Evolutionary conservation across 2,329 filamentous ascomycete genomes (phyloP), one percentile per base, ranked within the genome.

Genomic region (Mycosphaerella sp.): DNA sequence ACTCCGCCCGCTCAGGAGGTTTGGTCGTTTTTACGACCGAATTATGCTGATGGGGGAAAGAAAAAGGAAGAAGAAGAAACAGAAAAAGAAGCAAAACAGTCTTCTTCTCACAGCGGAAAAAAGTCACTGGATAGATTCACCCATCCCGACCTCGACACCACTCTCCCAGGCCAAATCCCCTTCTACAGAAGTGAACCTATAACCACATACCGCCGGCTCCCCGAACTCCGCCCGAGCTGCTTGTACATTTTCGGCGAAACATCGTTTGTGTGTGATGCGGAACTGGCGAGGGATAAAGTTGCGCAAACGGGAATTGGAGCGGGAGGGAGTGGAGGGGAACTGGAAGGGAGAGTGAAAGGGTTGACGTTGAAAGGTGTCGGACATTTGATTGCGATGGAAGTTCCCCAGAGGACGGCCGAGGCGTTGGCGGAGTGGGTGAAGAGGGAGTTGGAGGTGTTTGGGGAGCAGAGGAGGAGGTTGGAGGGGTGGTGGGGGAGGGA

Each of bases 1-100:
- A 97, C 91, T 0, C 85, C 88, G 0, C 89, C 89, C 61, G 86
- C 95, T 67, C 88, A 95, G 65, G 89, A 95, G 72, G 86, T 93
- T 50, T 84, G 88, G 64, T 89, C 84, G 1, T 93, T 85, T 66
- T 70, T 87, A 57, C 78, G 86, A 0, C 79, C 82, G 0, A 79
- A 79, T 52, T 80, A 77, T 21, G 56, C 56, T 9, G 54, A 55
- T 2, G 14, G 50, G 1, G 52, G 52, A 9, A 51, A 56, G 37
- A 57, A 57, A 1, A 39, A 59, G 36, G 1, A 39, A 59, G 36
- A 66, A 62, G 6, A 64, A 66, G 35, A 64, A 21, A 21, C 3
- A 21, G 21, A 21, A 21, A 21, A 21, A 21, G 21, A 21, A 21
- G 1, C 21, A 21, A 6, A 21, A 21, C n/a, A n/a, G n/a, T n/a